Evolutionary conservation across 2,329 filamentous ascomycete species (phyloP), one percentile per base, ranked within the genome.

Genomic region (Pestalotiopsis sp.): DNA sequence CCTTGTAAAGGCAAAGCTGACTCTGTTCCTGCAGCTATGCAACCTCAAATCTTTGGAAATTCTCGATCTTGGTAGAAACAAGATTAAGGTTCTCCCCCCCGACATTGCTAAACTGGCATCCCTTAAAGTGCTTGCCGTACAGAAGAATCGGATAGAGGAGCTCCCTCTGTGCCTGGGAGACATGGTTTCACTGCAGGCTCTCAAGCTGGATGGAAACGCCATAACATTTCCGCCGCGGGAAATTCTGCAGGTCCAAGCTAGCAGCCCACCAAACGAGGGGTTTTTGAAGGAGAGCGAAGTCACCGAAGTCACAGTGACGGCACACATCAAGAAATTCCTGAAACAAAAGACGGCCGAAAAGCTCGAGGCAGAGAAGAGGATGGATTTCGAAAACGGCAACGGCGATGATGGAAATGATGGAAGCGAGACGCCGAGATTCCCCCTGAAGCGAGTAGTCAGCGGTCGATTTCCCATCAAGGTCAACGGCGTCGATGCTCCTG

Each of bases 191-290:
- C 83, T 98, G 69, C 93, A 95, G 77, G 92, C 97, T 72, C 85
- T 98, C 68, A 97, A 97, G 79, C 89, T 98, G 45, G 92, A 95
- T 68, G 94, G 94, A 60, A 98, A 98, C 74, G 93, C 93, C 9
- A 88, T 98, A 69, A 88, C 87, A 69, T 95, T 95, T 74, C 94
- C 94, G 3, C 91, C 93, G 17, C 89, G 87, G 73, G 90, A 92
- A 72, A 85, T 92, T 14, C 79, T 94, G 31, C 89, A 91, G 73
- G 82, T 88, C 12, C 86, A 87, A 74, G 83, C 85, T 20, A 81
- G 81, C 55, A 89, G 83, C 63, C 86, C 87, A 20, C 84, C 87
- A 1, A 87, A 88, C 72, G 87, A 89, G 49, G 83, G 83, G 2
- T 80, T 82, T 14, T 73, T 84, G 58, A 88, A 89, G 70, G 91